These are phyloP conservation scores for Neckera pumila DNA, from an alignment of 225 moss, liverwort and hornwort species.

Conservation along the genomic window DNA sequence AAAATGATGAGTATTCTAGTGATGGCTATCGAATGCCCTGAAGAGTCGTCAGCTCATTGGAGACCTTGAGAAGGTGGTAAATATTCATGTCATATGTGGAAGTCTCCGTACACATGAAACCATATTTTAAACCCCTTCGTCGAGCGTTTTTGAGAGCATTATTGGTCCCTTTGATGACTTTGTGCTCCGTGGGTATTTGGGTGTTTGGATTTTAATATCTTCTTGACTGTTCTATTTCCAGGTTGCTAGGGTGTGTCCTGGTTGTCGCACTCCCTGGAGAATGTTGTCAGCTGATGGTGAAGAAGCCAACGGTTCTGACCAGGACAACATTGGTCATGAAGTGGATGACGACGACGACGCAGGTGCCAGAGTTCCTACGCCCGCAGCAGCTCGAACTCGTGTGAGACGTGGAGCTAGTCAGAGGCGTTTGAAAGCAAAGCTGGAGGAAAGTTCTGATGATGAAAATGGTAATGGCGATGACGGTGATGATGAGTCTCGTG, in stretches of 20 bases:
- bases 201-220: not conserved
- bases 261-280: conserved; percentile 53
- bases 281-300: conserved; percentile 10
- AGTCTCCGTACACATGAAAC: not conserved
- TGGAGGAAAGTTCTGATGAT: conserved; percentile 31
- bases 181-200: not conserved
- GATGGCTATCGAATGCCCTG: not conserved
- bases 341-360: conserved; percentile 19
- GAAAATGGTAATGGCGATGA: conserved; percentile 12
- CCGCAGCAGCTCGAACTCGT: not conserved
- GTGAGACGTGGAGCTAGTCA: conserved; percentile 2
- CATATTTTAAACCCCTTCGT: not conserved
- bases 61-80: not conserved
- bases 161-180: not conserved
- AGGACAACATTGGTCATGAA: not conserved
- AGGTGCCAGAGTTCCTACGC: not conserved
- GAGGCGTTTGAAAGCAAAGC: conserved; percentile 20
- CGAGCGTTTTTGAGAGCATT: not conserved
- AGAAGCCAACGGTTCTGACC: conserved; percentile 3
- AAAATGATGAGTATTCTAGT: not conserved
- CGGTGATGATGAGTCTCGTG: conserved; percentile 11
- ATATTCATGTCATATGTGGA: not conserved
- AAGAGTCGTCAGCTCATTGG: not conserved
- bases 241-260: conserved; percentile 50
- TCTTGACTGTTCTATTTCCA: not conserved